These are phyloP conservation scores for Geum urbanum DNA, from an alignment of 306 rosid species.

Conservation along the genomic window DNA sequence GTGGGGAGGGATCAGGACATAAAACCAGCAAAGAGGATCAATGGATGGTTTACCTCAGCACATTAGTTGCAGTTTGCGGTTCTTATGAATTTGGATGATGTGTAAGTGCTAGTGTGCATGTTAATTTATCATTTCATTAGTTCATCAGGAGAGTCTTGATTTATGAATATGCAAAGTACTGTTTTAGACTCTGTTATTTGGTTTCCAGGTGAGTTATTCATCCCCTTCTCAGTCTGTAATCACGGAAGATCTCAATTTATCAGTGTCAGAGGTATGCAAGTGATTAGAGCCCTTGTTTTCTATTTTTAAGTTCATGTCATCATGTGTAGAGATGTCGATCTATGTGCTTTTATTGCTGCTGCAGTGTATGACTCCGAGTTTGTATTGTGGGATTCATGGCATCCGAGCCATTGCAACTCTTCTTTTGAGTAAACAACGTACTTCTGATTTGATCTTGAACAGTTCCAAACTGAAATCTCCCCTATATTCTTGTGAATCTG, in stretches of 20 bases:
- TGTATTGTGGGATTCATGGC: not conserved
- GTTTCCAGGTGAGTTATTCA: slow-evolving; percentile 79
- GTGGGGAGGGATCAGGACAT: slow-evolving; percentile 27
- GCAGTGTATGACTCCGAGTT: slow-evolving; percentile 1
- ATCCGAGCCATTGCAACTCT: not conserved
- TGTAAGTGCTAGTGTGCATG: slow-evolving; percentile 37
- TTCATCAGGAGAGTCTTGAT: not conserved
- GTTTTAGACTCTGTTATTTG: slow-evolving; percentile 14
- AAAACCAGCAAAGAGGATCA: slow-evolving; percentile 37
- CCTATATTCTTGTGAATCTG: not conserved
- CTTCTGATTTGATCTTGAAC: not conserved
- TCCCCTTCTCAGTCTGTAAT: slow-evolving; percentile 83
- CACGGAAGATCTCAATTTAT: slow-evolving; percentile 53
- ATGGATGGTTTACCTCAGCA: slow-evolving; percentile 86
- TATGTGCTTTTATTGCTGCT: not conserved
- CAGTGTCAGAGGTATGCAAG: slow-evolving; percentile 59
- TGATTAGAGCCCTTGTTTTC: not conserved
- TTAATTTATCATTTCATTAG: not conserved
- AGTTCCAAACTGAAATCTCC: slow-evolving; percentile 1
- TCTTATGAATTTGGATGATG: slow-evolving; percentile 84
- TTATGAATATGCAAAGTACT: not conserved
- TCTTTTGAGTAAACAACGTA: not conserved
- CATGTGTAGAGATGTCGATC: not conserved
- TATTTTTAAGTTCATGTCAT: not conserved
- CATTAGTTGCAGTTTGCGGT: slow-evolving; percentile 80